phyloP scores from a whole-genome alignment of 75 land plant genomes.

The Cupressus sempervirens region DNA sequence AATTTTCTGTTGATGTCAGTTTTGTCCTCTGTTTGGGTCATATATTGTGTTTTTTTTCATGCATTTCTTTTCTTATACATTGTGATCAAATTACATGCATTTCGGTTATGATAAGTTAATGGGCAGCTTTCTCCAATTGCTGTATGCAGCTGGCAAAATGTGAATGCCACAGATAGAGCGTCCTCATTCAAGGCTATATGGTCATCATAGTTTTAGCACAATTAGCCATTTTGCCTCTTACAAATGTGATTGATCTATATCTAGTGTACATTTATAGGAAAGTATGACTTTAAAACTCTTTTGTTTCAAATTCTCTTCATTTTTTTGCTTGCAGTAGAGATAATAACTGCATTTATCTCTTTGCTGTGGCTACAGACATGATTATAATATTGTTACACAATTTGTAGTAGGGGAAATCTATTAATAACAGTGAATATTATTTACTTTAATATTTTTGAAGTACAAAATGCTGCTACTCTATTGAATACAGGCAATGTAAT shows the following conservation, averaged over 20 bases:
- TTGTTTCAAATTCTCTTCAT: background rate
- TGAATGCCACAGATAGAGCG: background rate
- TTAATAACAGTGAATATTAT: background rate
- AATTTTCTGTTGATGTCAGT: background rate
- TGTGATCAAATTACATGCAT: background rate
- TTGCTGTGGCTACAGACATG: background rate
- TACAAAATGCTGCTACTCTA: background rate
- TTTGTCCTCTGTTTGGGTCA: background rate
- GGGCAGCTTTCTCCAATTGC: background rate
- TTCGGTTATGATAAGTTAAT: background rate
- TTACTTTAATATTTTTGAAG: background rate
- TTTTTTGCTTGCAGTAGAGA: background rate
- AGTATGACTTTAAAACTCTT: background rate
- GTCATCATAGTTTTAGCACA: background rate
- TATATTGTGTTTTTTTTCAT: background rate
- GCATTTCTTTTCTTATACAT: background rate
- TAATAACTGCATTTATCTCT: background rate
- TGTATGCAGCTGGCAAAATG: background rate
- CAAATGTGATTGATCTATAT: background rate
- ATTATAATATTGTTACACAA: background rate
- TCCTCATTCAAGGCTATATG: background rate
- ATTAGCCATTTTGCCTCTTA: background rate
- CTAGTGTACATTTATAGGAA: background rate
- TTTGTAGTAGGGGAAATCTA: background rate
- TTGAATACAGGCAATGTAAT: background rate